Evolutionary conservation across 257 asterid species (phyloP), one percentile per base, ranked within the genome.

Genomic region (Cordia subcordata): DNA sequence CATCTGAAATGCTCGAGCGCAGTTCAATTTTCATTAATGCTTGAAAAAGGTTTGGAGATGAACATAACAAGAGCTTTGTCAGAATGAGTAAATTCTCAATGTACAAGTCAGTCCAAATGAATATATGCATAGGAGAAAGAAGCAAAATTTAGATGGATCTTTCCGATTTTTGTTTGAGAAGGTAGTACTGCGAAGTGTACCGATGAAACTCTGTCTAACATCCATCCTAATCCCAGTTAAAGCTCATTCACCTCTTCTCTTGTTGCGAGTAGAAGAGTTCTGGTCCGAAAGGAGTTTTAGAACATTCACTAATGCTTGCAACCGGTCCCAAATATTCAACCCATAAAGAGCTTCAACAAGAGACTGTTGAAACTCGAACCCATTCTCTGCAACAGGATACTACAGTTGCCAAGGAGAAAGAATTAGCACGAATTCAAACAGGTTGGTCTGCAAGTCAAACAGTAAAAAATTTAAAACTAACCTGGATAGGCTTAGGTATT

Each of bases 401-500:
- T 92, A 81, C 69, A 55, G 35, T 60, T 12, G 53, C 63, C 42
- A 68, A 16, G 40, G 17, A 49, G 44, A 21, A 11, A 46, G 16
- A 56, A 57, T 76, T 39, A 79, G 47, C 3, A 56, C 40, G 40
- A 50, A 64, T 47, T 42, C 4, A 20, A 32, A 51, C 60, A n/a
- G 46, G 0, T 5, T 32, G 42, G 0, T 5, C 40, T 3, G 23
- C 13, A 44, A 18, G 11, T 62, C 37, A 13, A 1, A 37, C 63
- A 63, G 14, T 16, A 42, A 5, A 17, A 46, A 45, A 3, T 58
- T 27, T 8, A 10, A 50, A 49, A 21, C 60, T 64, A 55, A 88
- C 99, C 96, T 85, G 96, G 55, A 93, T 89, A 66, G 99, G 99
- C 75, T 86, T 89, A 12, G 97, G 99, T 71, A 89, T 89, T 78